Conservation (phyloP, 169 alveolate species). For the Plasmodium reichenowi region DNA sequence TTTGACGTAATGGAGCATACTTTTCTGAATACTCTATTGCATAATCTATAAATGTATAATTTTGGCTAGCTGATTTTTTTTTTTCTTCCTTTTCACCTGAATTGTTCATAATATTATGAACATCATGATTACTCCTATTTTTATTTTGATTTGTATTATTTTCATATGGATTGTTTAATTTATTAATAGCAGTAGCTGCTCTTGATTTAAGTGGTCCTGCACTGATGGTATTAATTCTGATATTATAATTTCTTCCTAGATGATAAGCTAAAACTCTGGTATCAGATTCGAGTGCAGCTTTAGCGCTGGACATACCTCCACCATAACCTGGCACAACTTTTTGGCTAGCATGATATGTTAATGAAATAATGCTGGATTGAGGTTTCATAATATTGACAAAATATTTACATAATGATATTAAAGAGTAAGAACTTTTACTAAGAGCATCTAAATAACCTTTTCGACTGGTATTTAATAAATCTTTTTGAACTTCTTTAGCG, state of each 20-base stretch:
- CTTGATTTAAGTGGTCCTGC: conserved; percentile 89
- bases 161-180: neutral
- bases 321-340: conserved; percentile 87
- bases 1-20: conserved; percentile 82
- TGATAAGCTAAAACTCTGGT: conserved; percentile 87
- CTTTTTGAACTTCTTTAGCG: conserved; percentile 87
- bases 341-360: conserved; percentile 85
- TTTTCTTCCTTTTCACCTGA: conserved; percentile 60
- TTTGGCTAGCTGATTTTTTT: conserved; percentile 51
- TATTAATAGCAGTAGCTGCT: conserved; percentile 82
- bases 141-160: neutral
- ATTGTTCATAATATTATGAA: neutral
- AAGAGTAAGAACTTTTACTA: conserved; percentile 85
- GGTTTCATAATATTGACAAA: conserved; percentile 84
- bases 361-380: conserved; percentile 81
- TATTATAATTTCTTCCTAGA: conserved; percentile 81
- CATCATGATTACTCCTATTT: neutral
- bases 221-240: conserved; percentile 86
- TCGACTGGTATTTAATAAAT: conserved; percentile 85
- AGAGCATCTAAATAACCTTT: conserved; percentile 87
- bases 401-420: conserved; percentile 85
- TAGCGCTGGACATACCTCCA: conserved; percentile 90
- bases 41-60: conserved; percentile 85
- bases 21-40: conserved; percentile 85
- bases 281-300: conserved; percentile 88